Evolutionary conservation across 2,329 filamentous ascomycete genomes (phyloP).

Genomic region (Xylaria sp.): DNA sequence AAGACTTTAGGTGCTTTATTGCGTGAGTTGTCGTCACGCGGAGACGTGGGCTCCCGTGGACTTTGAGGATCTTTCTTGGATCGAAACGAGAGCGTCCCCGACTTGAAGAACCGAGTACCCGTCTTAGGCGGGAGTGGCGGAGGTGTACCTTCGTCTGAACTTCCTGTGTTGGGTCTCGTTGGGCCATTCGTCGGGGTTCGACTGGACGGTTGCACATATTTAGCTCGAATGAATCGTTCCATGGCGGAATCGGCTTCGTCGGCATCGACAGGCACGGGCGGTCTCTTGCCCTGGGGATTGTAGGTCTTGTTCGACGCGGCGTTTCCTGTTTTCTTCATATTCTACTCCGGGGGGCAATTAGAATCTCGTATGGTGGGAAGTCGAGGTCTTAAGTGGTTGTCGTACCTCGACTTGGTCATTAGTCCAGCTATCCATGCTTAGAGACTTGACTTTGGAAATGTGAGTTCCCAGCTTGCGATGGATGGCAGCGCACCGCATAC

Average conservation of each 20-base stretch:
- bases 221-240: conserved; percentile 94
- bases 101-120: conserved; percentile 68
- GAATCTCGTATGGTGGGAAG: conserved; percentile 33
- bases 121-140: conserved; percentile 73
- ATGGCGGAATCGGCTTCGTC: conserved; percentile 95
- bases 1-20: conserved; percentile 77
- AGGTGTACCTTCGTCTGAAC: conserved; percentile 68
- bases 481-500: conserved; percentile 95
- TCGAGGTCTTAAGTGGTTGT: conserved; percentile 33
- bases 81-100: conserved; percentile 69
- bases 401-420: conserved; percentile 94
- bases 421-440: conserved; percentile 98
- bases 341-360: conserved; percentile 62
- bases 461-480: conserved; percentile 98
- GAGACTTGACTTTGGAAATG: conserved; percentile 97
- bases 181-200: conserved; percentile 51
- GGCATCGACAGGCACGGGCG: conserved; percentile 86
- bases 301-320: conserved; percentile 85
- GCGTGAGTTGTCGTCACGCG: conserved; percentile 53
- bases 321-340: conserved; percentile 95
- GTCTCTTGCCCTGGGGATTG: conserved; percentile 85
- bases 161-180: conserved; percentile 56
- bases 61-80: conserved; percentile 64
- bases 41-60: conserved; percentile 50
- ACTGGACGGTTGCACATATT: conserved; percentile 77